Base-by-base conservation (phyloP, 1,284 basidiomycete genomes). In the Schizophyllum commune region DNA sequence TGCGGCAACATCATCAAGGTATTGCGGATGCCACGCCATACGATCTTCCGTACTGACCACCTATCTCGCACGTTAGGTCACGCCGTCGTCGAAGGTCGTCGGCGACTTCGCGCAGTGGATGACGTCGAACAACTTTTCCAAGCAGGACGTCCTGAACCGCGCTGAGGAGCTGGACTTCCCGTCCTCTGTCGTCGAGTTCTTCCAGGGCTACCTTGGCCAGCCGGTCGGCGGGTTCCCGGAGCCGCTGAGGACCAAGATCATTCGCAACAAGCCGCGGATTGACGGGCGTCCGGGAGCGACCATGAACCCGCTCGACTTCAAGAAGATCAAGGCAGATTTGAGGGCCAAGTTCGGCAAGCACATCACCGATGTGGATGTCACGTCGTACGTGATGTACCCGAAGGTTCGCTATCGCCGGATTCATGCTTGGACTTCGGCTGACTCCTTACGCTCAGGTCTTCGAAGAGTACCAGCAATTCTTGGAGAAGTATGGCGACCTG, bases 21-120 rank as follows among this genome's bases (percentile, higher is more conserved):
- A 66, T 5, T 22, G 52, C 17, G 27, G 32, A 52, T 60, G 61
- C 32, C 57, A 56, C 8, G 9, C 52, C 8, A 54, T 61, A 33
- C 39, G 17, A 47, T 47, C 39, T 47, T 47, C 39, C 39, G 17
- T 47, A 17, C 39, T 47, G 39, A 47, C 39, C 9, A 17, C 34
- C 19, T 59, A 20, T 62, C 60, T 47, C 39, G 39, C 39, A 17
- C 62, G 54, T 33, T 66, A 84, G 83, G 96, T 99, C 68, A 99
- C 97, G 22, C 97, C 97, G 51, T 98, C 97, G 20, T 99, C 97
- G 63, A 98, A 99, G 81, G 94, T 98, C 58, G 96, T 99, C 60
- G 97, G 97, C 56, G 97, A 99, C 80, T 96, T 99, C 75, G 97
- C 97, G 32, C 94, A 96, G 75, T 98, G 94, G 89, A 96, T 99